Conservation (phyloP, 2,329 filamentous ascomycete genomes). For the Tolypocladium sp. region DNA sequence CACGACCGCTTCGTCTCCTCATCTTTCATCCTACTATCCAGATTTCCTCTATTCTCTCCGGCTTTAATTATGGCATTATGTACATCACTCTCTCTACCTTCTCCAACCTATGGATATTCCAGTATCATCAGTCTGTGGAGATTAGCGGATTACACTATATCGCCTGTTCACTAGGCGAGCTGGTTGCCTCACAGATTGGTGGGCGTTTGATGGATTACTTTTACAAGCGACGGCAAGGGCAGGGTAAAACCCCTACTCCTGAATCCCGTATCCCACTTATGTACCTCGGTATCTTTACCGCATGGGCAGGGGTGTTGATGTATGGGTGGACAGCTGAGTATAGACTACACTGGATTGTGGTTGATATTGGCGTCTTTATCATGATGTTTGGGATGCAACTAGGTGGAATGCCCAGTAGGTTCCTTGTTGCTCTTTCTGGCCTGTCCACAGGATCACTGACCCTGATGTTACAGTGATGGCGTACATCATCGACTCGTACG, state of each 20-base stretch:
- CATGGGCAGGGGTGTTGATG: conserved; percentile 23
- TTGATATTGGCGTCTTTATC: conserved; percentile 25
- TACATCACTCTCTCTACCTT: conserved; percentile 57
- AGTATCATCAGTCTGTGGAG: conserved; percentile 46
- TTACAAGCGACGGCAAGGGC: conserved; percentile 9
- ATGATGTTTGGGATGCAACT: conserved; percentile 14
- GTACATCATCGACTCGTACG: conserved; percentile 31
- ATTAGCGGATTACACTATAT: conserved; percentile 58
- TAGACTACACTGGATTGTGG: conserved; percentile 25
- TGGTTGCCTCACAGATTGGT: conserved; percentile 41
- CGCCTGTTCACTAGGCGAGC: conserved; percentile 53
- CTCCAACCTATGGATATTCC: conserved; percentile 43
- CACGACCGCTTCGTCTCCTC: conserved; percentile 47
- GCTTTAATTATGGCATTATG: conserved; percentile 51
- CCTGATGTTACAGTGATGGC: neutral
- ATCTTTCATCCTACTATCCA: conserved; percentile 52
- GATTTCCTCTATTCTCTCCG: conserved; percentile 43
- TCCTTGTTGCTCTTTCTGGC: neutral
- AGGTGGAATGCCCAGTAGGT: neutral
- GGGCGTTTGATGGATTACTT: conserved; percentile 32
- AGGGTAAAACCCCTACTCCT: neutral
- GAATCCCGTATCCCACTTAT: conserved; percentile 17
- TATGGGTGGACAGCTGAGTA: conserved; percentile 35
- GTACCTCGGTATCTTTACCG: conserved; percentile 32
- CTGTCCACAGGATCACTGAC: neutral